These are phyloP conservation scores for Starmerella vaccinii DNA, from an alignment of 805 yeast genomes.

Conservation along the genomic window DNA sequence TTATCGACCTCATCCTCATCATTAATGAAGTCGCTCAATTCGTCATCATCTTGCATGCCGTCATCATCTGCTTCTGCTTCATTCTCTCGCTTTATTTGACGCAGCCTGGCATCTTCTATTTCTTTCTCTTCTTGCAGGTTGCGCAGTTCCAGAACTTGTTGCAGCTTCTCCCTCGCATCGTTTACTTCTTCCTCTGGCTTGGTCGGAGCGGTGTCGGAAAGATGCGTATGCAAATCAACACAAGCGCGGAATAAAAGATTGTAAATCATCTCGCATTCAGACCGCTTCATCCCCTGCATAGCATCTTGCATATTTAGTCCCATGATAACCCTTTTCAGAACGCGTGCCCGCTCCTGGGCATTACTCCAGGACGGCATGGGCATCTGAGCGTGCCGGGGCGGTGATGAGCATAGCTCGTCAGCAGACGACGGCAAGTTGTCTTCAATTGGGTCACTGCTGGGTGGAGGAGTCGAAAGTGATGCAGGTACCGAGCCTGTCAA, in stretches of 20 bases:
- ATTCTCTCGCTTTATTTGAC: constrained; percentile 2
- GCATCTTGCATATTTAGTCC: constrained; percentile 22
- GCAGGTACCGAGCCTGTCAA: constrained; percentile 16
- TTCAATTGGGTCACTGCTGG: constrained; percentile 14
- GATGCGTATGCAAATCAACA: constrained; percentile 16
- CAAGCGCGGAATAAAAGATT: constrained; percentile 20
- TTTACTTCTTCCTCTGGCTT: constrained; percentile 5
- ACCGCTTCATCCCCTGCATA: constrained; percentile 16
- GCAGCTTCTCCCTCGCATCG: constrained; percentile 3
- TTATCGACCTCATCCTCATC: constrained; percentile 7
- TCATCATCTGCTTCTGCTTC: neutral
- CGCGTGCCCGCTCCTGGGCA: constrained; percentile 19
- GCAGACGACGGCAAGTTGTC: constrained; percentile 6
- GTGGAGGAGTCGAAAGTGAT: constrained; percentile 16
- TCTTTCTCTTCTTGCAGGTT: constrained; percentile 3
- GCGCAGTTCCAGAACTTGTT: neutral
- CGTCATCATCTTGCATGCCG: constrained; percentile 3
- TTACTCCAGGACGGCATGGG: constrained; percentile 6
- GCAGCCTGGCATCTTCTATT: neutral
- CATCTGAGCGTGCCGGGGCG: constrained; percentile 9
- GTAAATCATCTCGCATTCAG: constrained; percentile 22
- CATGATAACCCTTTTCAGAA: constrained; percentile 18
- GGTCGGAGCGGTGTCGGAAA: constrained; percentile 11
- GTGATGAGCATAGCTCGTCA: constrained; percentile 18
- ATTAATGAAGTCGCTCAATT: neutral